Percentiles rank a stretch among this genome's conserved stretches.
Evolutionary conservation across 2,329 filamentous ascomycete species (phyloP).

Genomic region (Nigrospora sphaerica): DNA sequence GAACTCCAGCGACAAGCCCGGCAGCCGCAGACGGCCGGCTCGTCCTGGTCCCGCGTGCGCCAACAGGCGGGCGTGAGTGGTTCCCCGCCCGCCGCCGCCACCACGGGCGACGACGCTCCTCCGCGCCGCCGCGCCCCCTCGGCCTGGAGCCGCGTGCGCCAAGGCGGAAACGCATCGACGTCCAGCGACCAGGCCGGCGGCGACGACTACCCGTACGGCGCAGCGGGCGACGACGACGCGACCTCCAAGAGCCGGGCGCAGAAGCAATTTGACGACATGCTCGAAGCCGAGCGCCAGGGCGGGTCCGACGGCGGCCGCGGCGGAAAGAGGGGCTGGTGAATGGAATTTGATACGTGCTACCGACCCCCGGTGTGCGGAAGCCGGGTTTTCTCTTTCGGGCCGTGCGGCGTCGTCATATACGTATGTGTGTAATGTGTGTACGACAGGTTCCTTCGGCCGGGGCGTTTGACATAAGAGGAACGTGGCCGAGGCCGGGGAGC

Average conservation of each 20-base stretch:
- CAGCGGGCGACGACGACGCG: conserved; percentile 28
- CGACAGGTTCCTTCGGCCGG: too few relatives aligned
- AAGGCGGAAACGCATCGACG: neutral
- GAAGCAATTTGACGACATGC: conserved; percentile 40
- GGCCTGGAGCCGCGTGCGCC: neutral
- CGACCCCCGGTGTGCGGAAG: too few relatives aligned
- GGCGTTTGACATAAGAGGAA: too few relatives aligned
- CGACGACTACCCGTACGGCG: conserved; percentile 26
- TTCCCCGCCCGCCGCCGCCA: neutral
- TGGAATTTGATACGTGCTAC: too few relatives aligned
- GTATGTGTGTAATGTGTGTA: too few relatives aligned
- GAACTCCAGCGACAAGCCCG: too few relatives aligned
- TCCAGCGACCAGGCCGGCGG: conserved; percentile 6
- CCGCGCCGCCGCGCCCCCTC: neutral
- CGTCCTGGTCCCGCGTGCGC: neutral
- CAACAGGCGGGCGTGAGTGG: conserved; percentile 4
- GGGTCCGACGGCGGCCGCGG: neutral
- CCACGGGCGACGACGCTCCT: neutral
- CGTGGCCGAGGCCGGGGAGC: too few relatives aligned
- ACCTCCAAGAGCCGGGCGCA: conserved; percentile 38
- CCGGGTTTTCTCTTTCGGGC: too few relatives aligned
- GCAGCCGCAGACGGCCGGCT: too few relatives aligned
- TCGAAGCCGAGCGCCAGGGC: conserved; percentile 32
- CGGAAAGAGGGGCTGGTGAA: neutral
- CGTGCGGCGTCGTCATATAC: too few relatives aligned